phyloP scores from a whole-genome alignment of 2,329 filamentous ascomycete species.

The Metarhizium humberi region DNA sequence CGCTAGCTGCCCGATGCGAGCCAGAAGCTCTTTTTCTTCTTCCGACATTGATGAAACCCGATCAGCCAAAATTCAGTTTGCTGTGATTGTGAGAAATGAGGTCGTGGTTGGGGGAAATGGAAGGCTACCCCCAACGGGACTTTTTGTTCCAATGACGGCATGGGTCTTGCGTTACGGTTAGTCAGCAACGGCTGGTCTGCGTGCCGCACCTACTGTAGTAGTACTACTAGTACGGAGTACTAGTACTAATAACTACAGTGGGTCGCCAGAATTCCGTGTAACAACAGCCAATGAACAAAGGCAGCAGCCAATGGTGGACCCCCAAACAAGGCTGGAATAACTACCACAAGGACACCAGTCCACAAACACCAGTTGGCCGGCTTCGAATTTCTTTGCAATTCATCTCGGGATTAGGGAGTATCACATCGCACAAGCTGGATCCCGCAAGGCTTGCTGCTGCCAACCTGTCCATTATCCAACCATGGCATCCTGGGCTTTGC shows the following conservation, averaged over 20 bases:
- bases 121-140: neutral
- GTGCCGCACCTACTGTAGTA: neutral
- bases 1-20: conserved; percentile 42
- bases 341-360: no score
- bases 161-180: neutral
- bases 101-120: no score
- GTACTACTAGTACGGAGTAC: no score
- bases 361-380: no score
- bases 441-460: neutral
- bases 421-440: neutral
- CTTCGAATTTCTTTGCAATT: no score
- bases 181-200: neutral
- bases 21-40: conserved; percentile 44
- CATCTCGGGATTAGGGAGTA: neutral
- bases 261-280: no score
- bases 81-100: no score
- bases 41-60: conserved; percentile 26
- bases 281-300: neutral
- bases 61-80: neutral
- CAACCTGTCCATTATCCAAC: neutral
- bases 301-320: neutral
- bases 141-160: neutral
- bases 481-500: conserved; percentile 50
- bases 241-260: no score
- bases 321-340: neutral